Evolutionary conservation across 495 filamentous ascomycete species (phyloP).

Genomic region (Monascus purpureus): DNA sequence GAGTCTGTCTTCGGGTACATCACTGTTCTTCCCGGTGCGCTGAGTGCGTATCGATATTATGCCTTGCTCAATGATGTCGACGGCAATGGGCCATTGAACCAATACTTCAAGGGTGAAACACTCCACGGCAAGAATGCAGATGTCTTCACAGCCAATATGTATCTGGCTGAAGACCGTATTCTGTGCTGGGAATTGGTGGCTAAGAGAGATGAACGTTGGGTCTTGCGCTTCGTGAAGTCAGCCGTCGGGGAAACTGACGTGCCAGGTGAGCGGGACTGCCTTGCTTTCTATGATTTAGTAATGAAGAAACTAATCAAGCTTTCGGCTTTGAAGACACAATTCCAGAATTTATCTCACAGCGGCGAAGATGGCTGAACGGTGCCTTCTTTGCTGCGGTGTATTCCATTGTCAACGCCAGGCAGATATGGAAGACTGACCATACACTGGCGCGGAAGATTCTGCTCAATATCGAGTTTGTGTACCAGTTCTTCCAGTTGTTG

Average conservation of each 20-base stretch:
- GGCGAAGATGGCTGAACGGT: slow-evolving; percentile 93
- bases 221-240: slow-evolving; percentile 91
- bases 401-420: slow-evolving; percentile 84
- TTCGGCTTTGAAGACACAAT: slow-evolving; percentile 24
- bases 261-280: slow-evolving; percentile 46
- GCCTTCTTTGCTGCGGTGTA: slow-evolving; percentile 98
- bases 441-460: slow-evolving; percentile 77
- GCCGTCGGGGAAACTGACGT: slow-evolving; percentile 97
- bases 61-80: slow-evolving; percentile 94
- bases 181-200: slow-evolving; percentile 98
- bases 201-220: slow-evolving; percentile 89
- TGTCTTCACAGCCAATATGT: slow-evolving; percentile 99
- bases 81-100: slow-evolving; percentile 86
- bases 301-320: too few species aligned
- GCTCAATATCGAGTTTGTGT: slow-evolving; percentile 89
- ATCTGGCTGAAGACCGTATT: slow-evolving; percentile 95
- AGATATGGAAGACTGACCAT: slow-evolving; percentile 92
- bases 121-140: slow-evolving; percentile 93
- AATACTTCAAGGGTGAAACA: slow-evolving; percentile 99
- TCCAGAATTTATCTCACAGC: slow-evolving; percentile 90
- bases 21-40: slow-evolving; percentile 85
- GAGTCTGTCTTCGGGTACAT: slow-evolving; percentile 98
- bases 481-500: slow-evolving; percentile 77
- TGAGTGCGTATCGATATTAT: slow-evolving; percentile 93
- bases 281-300: too few species aligned